Evolutionary conservation across 139 green algal species (phyloP).

Genomic region (Chlamydomonas sp.): DNA sequence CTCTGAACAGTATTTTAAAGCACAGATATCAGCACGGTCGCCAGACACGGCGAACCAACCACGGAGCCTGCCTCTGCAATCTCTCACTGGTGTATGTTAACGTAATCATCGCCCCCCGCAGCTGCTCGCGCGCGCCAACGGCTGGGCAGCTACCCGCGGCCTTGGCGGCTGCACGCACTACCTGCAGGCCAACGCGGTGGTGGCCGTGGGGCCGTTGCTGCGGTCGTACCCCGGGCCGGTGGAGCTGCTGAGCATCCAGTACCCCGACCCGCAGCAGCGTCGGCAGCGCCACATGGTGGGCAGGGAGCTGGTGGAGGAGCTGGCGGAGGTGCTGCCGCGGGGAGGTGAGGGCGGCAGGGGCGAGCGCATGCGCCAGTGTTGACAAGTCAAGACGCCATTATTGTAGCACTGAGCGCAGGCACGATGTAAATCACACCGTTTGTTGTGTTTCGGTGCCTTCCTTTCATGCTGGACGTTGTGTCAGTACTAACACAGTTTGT

Average conservation of each 20-base stretch:
- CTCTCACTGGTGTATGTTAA: background rate
- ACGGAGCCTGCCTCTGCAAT: background rate
- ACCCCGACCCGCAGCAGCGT: slow-evolving; percentile 89
- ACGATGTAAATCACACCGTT: background rate
- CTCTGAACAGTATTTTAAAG: background rate
- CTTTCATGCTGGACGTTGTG: background rate
- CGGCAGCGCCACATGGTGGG: slow-evolving; percentile 81
- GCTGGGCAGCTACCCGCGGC: slow-evolving; percentile 60
- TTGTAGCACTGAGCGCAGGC: too few species aligned
- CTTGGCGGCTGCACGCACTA: slow-evolving; percentile 62
- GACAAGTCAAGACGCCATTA: too few species aligned
- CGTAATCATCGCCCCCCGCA: background rate
- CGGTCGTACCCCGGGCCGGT: slow-evolving; percentile 63
- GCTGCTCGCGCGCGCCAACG: slow-evolving; percentile 43
- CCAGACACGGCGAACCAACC: background rate
- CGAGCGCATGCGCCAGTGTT: too few species aligned
- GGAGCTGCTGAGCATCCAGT: slow-evolving; percentile 70
- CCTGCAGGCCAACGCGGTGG: slow-evolving; percentile 72
- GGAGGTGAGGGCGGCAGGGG: slow-evolving; percentile 25
- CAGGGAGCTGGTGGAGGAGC: slow-evolving; percentile 56
- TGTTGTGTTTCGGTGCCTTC: background rate
- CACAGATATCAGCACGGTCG: background rate
- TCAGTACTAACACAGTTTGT: background rate
- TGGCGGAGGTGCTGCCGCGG: slow-evolving; percentile 47
- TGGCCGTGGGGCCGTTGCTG: slow-evolving; percentile 69